These are phyloP conservation scores for Lichtheimia ramosa DNA, from an alignment of 371 early-diverging fungal species.

Conservation along the genomic window DNA sequence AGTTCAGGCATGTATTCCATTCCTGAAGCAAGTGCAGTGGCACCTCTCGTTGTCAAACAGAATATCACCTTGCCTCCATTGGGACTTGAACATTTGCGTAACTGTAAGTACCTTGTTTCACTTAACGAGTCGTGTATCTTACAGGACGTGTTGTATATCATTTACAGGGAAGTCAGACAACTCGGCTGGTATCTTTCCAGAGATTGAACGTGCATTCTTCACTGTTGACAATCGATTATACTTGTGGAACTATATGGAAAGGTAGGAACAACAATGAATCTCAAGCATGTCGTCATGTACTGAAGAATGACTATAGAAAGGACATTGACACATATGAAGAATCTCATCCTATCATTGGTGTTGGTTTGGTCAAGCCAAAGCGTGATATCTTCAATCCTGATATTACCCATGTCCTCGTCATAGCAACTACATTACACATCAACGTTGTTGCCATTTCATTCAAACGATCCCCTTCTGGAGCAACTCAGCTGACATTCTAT, in stretches of 20 bases:
- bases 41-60: conserved; percentile 14
- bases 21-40: conserved; percentile 7
- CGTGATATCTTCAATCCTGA: conserved; percentile 76
- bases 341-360: conserved; percentile 81
- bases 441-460: conserved; percentile 72
- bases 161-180: conserved; percentile 24
- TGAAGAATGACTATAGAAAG: conserved; percentile 26
- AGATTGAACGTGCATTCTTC: conserved; percentile 87
- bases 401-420: conserved; percentile 79
- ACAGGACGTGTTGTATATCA: not conserved
- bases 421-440: conserved; percentile 85
- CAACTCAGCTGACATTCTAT: conserved; percentile 51
- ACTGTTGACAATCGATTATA: conserved; percentile 84
- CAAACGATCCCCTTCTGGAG: conserved; percentile 14
- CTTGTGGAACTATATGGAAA: conserved; percentile 82
- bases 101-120: conserved; percentile 8
- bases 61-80: conserved; percentile 18
- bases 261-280: conserved; percentile 31
- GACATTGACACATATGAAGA: conserved; percentile 77
- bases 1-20: conserved; percentile 10
- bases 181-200: conserved; percentile 55
- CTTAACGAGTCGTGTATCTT: not conserved
- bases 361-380: conserved; percentile 76
- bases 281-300: not conserved
- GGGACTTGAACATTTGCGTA: conserved; percentile 19